Percentiles rank a stretch among this genome's conserved stretches.
Conservation (phyloP, 2,329 filamentous ascomycete genomes). For the Aspergillus sp. region DNA sequence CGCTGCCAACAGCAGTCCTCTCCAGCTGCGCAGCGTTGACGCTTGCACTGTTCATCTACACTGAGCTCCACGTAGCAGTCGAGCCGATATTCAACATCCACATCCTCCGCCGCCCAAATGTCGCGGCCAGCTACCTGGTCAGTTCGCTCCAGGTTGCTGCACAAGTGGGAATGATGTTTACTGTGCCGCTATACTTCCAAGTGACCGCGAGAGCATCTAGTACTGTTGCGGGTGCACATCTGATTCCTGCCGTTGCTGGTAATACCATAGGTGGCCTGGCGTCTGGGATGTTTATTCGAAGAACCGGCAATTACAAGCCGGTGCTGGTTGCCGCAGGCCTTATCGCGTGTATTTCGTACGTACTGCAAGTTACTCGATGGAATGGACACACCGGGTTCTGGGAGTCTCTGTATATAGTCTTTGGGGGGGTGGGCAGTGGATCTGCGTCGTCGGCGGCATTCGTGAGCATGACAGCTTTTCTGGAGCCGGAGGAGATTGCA, state of each 20-base stretch:
- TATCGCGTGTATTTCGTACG: conserved; percentile 52
- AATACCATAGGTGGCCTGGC: conserved; percentile 64
- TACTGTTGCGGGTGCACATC: conserved; percentile 58
- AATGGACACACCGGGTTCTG: conserved; percentile 56
- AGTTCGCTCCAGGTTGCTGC: conserved; percentile 55
- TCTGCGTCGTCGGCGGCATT: conserved; percentile 49
- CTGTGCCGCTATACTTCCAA: conserved; percentile 69
- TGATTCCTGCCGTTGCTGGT: conserved; percentile 67
- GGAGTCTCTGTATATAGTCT: conserved; percentile 61
- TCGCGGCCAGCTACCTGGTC: conserved; percentile 39
- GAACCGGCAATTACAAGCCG: conserved; percentile 60
- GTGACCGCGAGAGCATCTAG: conserved; percentile 59
- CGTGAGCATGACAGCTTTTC: conserved; percentile 49
- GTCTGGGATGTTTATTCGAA: conserved; percentile 58
- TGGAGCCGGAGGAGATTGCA: conserved; percentile 48
- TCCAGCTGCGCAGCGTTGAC: conserved; percentile 12
- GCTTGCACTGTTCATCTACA: conserved; percentile 26
- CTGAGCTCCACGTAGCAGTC: conserved; percentile 31
- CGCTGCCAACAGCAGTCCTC: conserved; percentile 21
- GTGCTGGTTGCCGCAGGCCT: conserved; percentile 54
- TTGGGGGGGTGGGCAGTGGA: conserved; percentile 55
- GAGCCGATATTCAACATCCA: conserved; percentile 39
- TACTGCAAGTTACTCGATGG: conserved; percentile 57
- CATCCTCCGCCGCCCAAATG: conserved; percentile 33
- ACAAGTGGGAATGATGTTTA: conserved; percentile 64